phyloP scores from a whole-genome alignment of 345 rosid species.

The Syzygium aqueum region DNA sequence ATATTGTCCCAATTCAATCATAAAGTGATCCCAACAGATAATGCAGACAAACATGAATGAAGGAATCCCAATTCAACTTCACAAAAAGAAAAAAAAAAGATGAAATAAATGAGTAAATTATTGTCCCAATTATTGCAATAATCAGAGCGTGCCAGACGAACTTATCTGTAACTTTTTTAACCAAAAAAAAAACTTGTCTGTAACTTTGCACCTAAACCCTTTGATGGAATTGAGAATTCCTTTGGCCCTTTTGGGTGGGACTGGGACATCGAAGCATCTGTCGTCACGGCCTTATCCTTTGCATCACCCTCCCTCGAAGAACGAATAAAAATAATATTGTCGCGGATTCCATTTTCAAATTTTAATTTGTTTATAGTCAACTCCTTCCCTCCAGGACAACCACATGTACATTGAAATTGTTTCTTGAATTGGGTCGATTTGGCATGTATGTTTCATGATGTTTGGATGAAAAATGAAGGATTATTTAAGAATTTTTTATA shows the following conservation, averaged over 20 bases:
- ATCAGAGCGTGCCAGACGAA: not conserved
- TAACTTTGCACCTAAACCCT: not conserved
- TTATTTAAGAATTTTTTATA: not conserved
- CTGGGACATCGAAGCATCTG: not conserved
- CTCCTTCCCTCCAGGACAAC: not conserved
- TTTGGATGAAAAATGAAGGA: not conserved
- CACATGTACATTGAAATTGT: not conserved
- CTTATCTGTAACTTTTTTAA: not conserved
- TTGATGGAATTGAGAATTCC: not conserved
- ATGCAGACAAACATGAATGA: not conserved
- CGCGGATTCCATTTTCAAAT: not conserved
- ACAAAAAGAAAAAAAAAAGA: too few species aligned
- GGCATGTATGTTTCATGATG: not conserved
- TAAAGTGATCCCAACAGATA: not conserved
- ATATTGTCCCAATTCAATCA: not conserved
- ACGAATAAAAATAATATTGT: not conserved
- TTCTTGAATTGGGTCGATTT: not conserved
- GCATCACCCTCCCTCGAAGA: not conserved
- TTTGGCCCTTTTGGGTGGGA: not conserved
- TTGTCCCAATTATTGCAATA: not conserved
- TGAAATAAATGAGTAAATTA: not conserved
- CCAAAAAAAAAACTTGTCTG: not conserved
- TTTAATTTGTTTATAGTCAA: not conserved
- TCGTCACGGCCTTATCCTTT: not conserved
- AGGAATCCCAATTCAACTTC: not conserved